Percentiles rank a stretch among this genome's conserved stretches.
Evolutionary conservation across 495 filamentous ascomycete genomes (phyloP).

Genomic region (Recurvomyces mirabilis): DNA sequence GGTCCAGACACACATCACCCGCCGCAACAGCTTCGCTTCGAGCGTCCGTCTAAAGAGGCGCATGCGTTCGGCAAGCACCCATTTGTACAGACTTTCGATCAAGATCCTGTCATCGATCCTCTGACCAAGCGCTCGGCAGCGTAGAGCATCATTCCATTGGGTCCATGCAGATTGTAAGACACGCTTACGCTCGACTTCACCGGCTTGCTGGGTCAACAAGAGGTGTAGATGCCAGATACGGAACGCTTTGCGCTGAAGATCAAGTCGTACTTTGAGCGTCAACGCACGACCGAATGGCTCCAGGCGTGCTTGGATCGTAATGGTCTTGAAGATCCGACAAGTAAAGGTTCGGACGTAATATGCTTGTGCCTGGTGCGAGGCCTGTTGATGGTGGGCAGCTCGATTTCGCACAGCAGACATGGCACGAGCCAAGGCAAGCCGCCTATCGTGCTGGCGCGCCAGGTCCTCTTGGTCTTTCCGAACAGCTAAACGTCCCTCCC

Average conservation of each 20-base stretch:
- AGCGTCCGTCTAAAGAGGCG: constrained; percentile 42
- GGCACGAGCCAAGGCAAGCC: no score
- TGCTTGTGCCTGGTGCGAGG: background rate
- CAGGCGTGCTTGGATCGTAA: constrained; percentile 35
- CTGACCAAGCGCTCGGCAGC: constrained; percentile 41
- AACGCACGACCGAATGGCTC: constrained; percentile 34
- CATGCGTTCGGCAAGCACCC: constrained; percentile 47
- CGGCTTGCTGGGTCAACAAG: constrained; percentile 42
- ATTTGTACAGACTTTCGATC: constrained; percentile 51
- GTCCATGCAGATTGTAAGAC: constrained; percentile 50
- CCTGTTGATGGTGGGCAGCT: background rate
- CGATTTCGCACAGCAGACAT: no score
- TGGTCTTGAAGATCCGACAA: constrained; percentile 30
- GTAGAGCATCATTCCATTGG: constrained; percentile 55
- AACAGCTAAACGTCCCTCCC: constrained; percentile 5
- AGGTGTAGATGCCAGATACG: constrained; percentile 41
- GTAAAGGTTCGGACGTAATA: background rate
- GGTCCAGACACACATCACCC: constrained; percentile 25
- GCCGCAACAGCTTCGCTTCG: constrained; percentile 40
- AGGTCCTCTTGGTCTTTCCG: constrained; percentile 13
- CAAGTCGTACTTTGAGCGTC: constrained; percentile 36
- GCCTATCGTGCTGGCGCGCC: no score
- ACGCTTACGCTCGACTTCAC: constrained; percentile 40
- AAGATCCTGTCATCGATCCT: constrained; percentile 49
- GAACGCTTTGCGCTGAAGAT: constrained; percentile 40